Conservation (phyloP, 164 flowering plant species). For the Warburgia ugandensis region DNA sequence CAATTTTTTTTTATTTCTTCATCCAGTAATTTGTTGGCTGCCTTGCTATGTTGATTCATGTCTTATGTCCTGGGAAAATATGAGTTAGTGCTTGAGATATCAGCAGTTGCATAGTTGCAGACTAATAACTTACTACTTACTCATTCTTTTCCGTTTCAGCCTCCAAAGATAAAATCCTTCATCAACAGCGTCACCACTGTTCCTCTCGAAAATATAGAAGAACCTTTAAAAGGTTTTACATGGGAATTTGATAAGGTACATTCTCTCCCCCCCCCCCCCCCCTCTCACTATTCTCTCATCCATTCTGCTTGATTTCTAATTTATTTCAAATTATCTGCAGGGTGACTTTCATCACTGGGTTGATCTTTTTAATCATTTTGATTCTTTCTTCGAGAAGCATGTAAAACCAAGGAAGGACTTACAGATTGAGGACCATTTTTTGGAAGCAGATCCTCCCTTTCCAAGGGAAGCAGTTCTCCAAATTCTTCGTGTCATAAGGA, state of each 20-base stretch:
- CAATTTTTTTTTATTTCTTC: too few relatives aligned
- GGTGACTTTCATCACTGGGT: constrained; percentile 99
- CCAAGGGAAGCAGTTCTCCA: constrained; percentile 83
- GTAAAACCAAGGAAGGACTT: constrained; percentile 79
- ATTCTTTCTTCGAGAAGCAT: constrained; percentile 80
- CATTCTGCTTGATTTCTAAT: not conserved
- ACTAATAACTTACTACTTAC: not conserved
- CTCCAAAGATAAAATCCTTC: constrained; percentile 77
- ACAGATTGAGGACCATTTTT: constrained; percentile 63
- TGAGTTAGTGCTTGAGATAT: not conserved
- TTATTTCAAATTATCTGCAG: constrained; percentile 25
- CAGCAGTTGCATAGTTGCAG: not conserved
- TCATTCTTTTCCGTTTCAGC: constrained; percentile 37
- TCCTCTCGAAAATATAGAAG: constrained; percentile 80
- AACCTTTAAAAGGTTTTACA: constrained; percentile 53
- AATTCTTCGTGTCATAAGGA: constrained; percentile 76
- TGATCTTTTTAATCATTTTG: constrained; percentile 88
- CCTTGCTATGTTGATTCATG: too few relatives aligned
- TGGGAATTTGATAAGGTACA: constrained; percentile 94
- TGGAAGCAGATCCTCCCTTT: constrained; percentile 76
- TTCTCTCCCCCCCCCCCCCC: not conserved
- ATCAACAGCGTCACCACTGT: constrained; percentile 53
- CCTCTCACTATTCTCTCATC: not conserved
- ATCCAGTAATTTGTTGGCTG: too few relatives aligned
- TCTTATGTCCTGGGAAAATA: not conserved